Base-by-base conservation (phyloP, 805 yeast species). In the Candida tallmaniae region DNA sequence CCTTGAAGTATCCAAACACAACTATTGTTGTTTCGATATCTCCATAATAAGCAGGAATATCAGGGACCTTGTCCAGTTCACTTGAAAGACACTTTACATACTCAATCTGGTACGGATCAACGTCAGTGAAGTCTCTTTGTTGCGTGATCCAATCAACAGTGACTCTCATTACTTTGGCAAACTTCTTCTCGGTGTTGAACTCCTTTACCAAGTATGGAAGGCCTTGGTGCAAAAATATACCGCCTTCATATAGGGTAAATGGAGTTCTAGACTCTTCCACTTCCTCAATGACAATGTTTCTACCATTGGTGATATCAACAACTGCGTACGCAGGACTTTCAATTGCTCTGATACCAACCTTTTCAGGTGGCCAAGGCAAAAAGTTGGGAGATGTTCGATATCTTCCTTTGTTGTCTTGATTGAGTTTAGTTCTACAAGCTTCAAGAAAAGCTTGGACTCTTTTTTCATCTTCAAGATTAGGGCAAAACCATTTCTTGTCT, bases 211-310 rank as follows among this genome's bases (percentile, higher is more conserved):
- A 56, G 49, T 88, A 90, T 0, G 97, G 86, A 42, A 76, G 72
- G 5, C 99, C 99, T 58, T 93, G 97, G 53, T 93, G 97, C 27
- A 90, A 74, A 45, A 84, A 88, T 2, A 93, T 88, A 0, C 93
- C 98, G 2, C 98, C 98, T 50, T 75, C 80, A 56, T 93, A 93
- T 2, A 90, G 52, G 0, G 97, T 87, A 56, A 93, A 93, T 35
- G 88, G 80, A 1, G 94, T 85, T 48, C 99, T 70, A 25, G 86
- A 80, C 5, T 84, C 85, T 51, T 93, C 97, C 14, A 93, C 75
- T 47, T 83, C 89, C 57, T 93, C 99, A 21, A 93, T 80, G 2
- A 90, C 82, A 5, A 74, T 61, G 51, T 85, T 83, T 35, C 88
- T 63, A 20, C 77, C 77, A 46, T 82, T 80, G 0, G 97, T 87